phyloP scores from a whole-genome alignment of 2,329 filamentous ascomycete genomes.

The Claviceps africana region DNA sequence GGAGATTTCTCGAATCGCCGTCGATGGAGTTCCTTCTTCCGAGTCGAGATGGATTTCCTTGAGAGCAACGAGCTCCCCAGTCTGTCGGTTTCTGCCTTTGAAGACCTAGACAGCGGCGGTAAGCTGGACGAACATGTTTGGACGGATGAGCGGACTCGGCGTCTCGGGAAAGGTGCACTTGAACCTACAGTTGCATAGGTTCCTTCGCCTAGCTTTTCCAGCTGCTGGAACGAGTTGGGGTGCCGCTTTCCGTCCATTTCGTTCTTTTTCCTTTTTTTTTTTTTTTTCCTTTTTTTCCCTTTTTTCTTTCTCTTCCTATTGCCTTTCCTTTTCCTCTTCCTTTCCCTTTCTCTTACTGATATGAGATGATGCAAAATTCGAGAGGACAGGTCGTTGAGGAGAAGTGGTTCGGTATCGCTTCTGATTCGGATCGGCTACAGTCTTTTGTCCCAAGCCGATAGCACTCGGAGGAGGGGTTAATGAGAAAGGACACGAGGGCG shows the following conservation, averaged over 20 bases:
- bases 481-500: background rate
- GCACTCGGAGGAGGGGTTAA: background rate
- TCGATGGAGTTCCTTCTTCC: conserved; percentile 93
- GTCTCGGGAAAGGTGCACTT: background rate
- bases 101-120: conserved; percentile 54
- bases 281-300: conserved; percentile 9
- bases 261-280: conserved; percentile 12
- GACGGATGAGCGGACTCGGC: background rate
- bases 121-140: conserved; percentile 4
- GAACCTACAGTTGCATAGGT: conserved; percentile 79
- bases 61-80: conserved; percentile 86
- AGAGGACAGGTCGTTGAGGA: background rate
- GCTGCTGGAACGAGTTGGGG: conserved; percentile 95
- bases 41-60: conserved; percentile 99
- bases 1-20: conserved; percentile 94
- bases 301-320: conserved; percentile 4
- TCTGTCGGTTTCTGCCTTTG: conserved; percentile 94
- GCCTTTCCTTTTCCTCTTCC: conserved; percentile 13
- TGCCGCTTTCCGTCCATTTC: conserved; percentile 91
- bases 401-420: background rate
- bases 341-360: background rate
- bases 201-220: conserved; percentile 96
- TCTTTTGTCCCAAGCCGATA: background rate
- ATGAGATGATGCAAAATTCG: background rate
- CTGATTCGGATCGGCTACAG: background rate